These are phyloP conservation scores for Fragilaria crotonensis DNA, from an alignment of 108 stramenopile species.

Conservation along the genomic window DNA sequence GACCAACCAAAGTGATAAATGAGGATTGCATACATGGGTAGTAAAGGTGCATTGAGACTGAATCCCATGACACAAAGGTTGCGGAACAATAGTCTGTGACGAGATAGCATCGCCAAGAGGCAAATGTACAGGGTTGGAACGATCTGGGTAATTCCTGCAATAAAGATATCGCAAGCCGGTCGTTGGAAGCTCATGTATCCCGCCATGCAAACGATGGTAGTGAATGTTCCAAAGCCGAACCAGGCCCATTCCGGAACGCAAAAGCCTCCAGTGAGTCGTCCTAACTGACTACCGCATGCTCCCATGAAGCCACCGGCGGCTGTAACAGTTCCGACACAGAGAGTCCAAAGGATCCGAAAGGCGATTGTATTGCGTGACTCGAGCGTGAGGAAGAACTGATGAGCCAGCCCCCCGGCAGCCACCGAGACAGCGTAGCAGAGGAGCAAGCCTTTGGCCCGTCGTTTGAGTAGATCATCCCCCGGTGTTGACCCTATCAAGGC, in stretches of 20 bases:
- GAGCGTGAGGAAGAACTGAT: slow-evolving; percentile 50
- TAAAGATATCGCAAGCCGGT: slow-evolving; percentile 88
- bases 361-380: slow-evolving; percentile 38
- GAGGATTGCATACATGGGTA: slow-evolving; percentile 77
- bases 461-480: slow-evolving; percentile 6
- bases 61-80: slow-evolving; percentile 55
- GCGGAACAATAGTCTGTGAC: neutral
- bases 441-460: slow-evolving; percentile 27
- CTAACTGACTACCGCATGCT: slow-evolving; percentile 45
- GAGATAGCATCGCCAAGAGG: slow-evolving; percentile 9
- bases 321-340: slow-evolving; percentile 77
- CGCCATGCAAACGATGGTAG: slow-evolving; percentile 34
- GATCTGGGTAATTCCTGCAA: slow-evolving; percentile 75
- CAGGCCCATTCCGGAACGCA: slow-evolving; percentile 46
- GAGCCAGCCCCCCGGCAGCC: slow-evolving; percentile 59
- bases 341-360: slow-evolving; percentile 70
- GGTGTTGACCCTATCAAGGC: neutral
- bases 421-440: slow-evolving; percentile 51
- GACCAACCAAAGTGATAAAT: slow-evolving; percentile 60
- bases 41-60: slow-evolving; percentile 67
- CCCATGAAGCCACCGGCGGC: slow-evolving; percentile 71
- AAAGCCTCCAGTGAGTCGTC: slow-evolving; percentile 4
- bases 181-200: slow-evolving; percentile 71
- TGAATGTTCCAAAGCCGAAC: slow-evolving; percentile 42
- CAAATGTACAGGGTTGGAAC: slow-evolving; percentile 60